Evolutionary conservation across 176 grass and related monocot genomes (phyloP).

Genomic region (Tillandsia leiboldiana): DNA sequence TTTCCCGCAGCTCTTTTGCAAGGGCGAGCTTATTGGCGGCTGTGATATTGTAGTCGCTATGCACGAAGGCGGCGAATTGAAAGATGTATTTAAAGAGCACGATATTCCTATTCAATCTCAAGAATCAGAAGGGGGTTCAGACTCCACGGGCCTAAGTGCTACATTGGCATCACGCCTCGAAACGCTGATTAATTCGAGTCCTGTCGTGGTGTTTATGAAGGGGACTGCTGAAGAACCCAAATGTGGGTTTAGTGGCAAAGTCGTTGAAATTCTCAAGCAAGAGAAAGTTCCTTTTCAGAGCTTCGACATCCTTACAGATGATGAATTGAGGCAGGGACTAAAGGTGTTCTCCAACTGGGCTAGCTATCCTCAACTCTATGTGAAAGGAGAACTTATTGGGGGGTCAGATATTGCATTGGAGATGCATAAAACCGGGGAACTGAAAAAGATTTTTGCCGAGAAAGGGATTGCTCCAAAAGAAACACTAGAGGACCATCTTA

Average conservation of each 20-base stretch:
- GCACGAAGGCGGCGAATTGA: constrained; percentile 81
- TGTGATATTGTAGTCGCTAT: constrained; percentile 86
- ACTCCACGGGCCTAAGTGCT: constrained; percentile 21
- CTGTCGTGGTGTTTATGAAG: constrained; percentile 89
- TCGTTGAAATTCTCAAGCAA: constrained; percentile 80
- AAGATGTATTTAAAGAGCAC: constrained; percentile 61
- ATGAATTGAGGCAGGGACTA: constrained; percentile 70
- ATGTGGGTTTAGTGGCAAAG: constrained; percentile 89
- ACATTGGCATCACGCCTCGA: constrained; percentile 41
- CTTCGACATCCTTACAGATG: constrained; percentile 83
- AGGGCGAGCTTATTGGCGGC: constrained; percentile 83
- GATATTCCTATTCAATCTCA: constrained; percentile 38
- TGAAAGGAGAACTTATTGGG: constrained; percentile 85
- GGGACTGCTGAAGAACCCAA: constrained; percentile 78
- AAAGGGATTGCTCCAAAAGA: constrained; percentile 41
- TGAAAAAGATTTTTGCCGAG: constrained; percentile 65
- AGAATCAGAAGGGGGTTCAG: constrained; percentile 27
- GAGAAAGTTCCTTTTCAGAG: constrained; percentile 77
- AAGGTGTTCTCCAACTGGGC: constrained; percentile 86
- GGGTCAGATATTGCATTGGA: constrained; percentile 84
- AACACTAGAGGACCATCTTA: constrained; percentile 45
- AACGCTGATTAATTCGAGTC: constrained; percentile 47
- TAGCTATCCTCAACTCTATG: constrained; percentile 92
- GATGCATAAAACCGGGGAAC: constrained; percentile 92
- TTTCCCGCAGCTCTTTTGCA: constrained; percentile 88